Evolutionary conservation across 1,284 basidiomycete genomes (phyloP), one percentile per base, ranked within the genome.

Genomic region (Sanghuangporus sanghuang): DNA sequence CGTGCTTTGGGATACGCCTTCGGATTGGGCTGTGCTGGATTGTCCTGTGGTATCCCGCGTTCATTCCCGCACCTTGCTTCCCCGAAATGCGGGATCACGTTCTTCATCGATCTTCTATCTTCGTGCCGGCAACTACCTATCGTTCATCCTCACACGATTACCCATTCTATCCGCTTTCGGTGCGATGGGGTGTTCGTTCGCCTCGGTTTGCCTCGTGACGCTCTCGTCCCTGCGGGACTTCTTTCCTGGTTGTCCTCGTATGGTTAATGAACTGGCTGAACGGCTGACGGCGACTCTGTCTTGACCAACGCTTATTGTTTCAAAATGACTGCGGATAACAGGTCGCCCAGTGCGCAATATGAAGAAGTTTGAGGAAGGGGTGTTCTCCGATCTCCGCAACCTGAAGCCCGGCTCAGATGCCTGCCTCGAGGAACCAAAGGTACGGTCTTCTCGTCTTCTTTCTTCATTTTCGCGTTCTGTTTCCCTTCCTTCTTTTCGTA

Each of bases 331-430:
- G 53, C 36, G 53, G 23, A 35, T 11, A 18, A 59, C 48, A 65
- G 64, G 89, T 0, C 77, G 90, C 7, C 89, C 90, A 1, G 89
- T 92, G 39, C 78, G 82, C 63, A 92, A 92, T 72, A 89, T 91
- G 83, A 93, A 93, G 76, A 95, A 95, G 74, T 95, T 95, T 69
- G 93, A 96, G 74, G 94, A 96, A 75, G 94, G 94, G 58, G 88
- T 96, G 38, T 96, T 96, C 73, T 91, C 88, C 61, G 94, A 96
- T 75, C 79, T 96, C 64, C 77, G 94, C 32, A 96, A 96, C 72
- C 79, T 96, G 67, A 96, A 96, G 76, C 93, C 93, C 0, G 95
- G 95, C 11, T 82, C 87, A 0, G 94, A 96, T 73, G 93, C 94
- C 40, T 91, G 88, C 70, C 78, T 96, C 36, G 94, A 96, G 74